Evolutionary conservation across 108 stramenopile genomes (phyloP).

Genomic region (Skeletonema costatum): DNA sequence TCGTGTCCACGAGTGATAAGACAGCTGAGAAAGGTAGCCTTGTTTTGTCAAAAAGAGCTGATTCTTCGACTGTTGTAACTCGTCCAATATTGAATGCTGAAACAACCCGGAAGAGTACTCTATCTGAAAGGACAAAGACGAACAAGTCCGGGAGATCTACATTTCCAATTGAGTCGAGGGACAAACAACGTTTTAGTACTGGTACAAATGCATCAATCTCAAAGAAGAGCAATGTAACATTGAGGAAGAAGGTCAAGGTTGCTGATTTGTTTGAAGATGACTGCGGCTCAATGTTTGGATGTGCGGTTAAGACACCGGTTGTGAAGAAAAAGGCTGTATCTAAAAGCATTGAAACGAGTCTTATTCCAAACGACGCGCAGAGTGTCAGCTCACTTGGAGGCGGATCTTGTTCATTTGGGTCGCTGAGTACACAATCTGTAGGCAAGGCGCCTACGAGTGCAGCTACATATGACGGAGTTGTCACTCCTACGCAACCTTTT

Average conservation of each 20-base stretch:
- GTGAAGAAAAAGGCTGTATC: not conserved
- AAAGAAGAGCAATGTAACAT: not conserved
- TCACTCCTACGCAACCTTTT: not conserved
- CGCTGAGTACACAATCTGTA: not conserved
- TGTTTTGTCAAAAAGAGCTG: not conserved
- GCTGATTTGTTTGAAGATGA: not conserved
- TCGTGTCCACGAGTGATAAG: too few relatives aligned
- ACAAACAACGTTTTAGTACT: not conserved
- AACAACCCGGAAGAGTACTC: not conserved
- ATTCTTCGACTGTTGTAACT: not conserved
- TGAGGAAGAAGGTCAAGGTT: not conserved
- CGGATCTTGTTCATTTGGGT: not conserved
- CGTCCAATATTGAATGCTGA: not conserved
- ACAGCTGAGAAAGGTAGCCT: not conserved
- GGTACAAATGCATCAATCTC: not conserved
- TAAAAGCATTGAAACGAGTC: not conserved
- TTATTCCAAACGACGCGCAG: not conserved
- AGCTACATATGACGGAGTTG: not conserved
- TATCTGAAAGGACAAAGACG: not conserved
- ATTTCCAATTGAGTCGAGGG: not conserved
- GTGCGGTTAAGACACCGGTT: not conserved
- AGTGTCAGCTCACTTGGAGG: not conserved
- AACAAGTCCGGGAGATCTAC: not conserved
- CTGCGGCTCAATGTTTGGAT: not conserved
- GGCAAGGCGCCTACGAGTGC: not conserved